Evolutionary conservation across 2,329 filamentous ascomycete genomes (phyloP).

Genomic region (Immersiporthe knoxdaviesiana): DNA sequence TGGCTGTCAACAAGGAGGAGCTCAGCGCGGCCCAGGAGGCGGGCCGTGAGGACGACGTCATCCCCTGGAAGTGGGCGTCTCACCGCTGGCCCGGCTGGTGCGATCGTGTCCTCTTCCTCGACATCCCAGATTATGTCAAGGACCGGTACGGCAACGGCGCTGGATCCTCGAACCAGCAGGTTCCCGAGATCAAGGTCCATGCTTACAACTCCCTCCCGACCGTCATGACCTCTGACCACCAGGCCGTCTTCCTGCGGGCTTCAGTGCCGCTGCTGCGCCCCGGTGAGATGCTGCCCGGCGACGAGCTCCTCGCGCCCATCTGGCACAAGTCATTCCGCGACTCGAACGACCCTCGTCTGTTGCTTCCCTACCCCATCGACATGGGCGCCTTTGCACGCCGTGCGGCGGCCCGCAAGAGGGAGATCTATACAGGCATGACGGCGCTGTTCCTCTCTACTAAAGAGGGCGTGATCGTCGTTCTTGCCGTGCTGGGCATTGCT

Average conservation of each 20-base stretch:
- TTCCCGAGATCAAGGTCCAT: conserved; percentile 51
- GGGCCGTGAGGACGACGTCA: conserved; percentile 36
- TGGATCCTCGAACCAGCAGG: conserved; percentile 21
- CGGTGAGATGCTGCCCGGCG: conserved; percentile 42
- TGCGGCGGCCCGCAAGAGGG: conserved; percentile 48
- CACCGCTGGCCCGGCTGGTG: conserved; percentile 94
- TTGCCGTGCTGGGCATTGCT: conserved; percentile 46
- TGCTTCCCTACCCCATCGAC: conserved; percentile 56
- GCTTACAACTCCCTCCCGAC: conserved; percentile 78
- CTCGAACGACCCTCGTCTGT: conserved; percentile 46
- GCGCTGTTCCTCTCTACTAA: conserved; percentile 59
- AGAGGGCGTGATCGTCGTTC: conserved; percentile 52
- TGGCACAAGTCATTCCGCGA: conserved; percentile 15
- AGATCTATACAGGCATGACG: conserved; percentile 56
- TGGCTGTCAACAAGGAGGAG: conserved; percentile 34
- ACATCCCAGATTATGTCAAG: conserved; percentile 58
- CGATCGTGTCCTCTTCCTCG: conserved; percentile 82
- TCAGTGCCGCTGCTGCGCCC: conserved; percentile 63
- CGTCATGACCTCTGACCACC: conserved; percentile 84
- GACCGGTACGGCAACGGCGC: conserved; percentile 31
- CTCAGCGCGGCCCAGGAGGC: conserved; percentile 34
- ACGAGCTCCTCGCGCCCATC: conserved; percentile 26
- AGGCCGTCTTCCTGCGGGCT: conserved; percentile 75
- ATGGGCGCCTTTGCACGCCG: conserved; percentile 58
- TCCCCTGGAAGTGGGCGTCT: conserved; percentile 72